A percentile compares a stretch with the other conserved stretches of the same genome.
These are phyloP conservation scores for Aphanomyces invadans DNA, from an alignment of 352 stramenopile genomes.

Conservation along the genomic window DNA sequence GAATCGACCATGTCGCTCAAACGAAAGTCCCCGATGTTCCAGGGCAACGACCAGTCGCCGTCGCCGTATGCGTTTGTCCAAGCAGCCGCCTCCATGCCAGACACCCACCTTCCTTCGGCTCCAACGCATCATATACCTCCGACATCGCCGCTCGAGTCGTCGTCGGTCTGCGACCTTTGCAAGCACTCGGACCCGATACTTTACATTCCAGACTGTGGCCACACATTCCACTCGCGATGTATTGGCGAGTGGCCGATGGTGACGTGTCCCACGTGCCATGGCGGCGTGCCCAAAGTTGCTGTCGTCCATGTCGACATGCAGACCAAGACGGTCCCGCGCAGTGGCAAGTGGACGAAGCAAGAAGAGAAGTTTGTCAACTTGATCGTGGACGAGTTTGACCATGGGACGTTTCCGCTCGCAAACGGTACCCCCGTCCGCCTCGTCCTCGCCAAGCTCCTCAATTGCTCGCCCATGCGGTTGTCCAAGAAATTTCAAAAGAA, in stretches of 20 bases:
- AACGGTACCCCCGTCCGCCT: slow-evolving; percentile 78
- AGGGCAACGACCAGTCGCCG: not conserved
- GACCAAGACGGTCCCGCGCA: slow-evolving; percentile 53
- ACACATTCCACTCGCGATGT: slow-evolving; percentile 81
- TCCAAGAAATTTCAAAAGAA: slow-evolving; percentile 89
- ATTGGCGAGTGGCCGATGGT: slow-evolving; percentile 68
- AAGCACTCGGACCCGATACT: slow-evolving; percentile 73
- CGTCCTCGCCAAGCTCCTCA: slow-evolving; percentile 77
- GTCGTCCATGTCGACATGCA: slow-evolving; percentile 70
- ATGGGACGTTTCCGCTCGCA: slow-evolving; percentile 58
- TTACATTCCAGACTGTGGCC: slow-evolving; percentile 55
- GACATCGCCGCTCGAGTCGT: not conserved
- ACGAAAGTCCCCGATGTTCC: slow-evolving; percentile 6
- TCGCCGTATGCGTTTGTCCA: not conserved
- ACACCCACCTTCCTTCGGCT: not conserved
- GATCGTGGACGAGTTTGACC: slow-evolving; percentile 76
- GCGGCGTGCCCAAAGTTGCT: slow-evolving; percentile 47
- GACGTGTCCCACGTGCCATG: slow-evolving; percentile 53
- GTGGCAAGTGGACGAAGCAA: slow-evolving; percentile 75
- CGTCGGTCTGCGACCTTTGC: slow-evolving; percentile 51
- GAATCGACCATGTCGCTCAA: not conserved
- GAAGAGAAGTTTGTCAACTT: slow-evolving; percentile 83
- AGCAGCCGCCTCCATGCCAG: not conserved
- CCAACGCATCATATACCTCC: not conserved
- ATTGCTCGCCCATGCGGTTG: slow-evolving; percentile 83